Evolutionary conservation across 129 eudicot genomes (phyloP), one percentile per base, ranked within the genome.

Genomic region (Centella asiatica): DNA sequence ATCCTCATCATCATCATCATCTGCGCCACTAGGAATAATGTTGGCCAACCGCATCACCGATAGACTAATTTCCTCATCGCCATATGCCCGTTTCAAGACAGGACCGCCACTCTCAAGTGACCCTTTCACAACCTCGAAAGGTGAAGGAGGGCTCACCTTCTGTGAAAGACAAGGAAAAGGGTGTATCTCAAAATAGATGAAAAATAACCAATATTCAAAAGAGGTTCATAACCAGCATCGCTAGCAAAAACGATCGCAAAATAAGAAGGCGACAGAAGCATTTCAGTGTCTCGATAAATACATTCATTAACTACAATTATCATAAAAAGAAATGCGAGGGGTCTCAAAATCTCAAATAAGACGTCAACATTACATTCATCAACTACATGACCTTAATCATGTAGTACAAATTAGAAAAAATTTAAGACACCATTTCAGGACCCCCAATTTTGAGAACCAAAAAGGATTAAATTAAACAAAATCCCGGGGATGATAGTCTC

Each of bases 111-210:
- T 68, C 15, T 81, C 81, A 20, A 90, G 78, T 33, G 95, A 82
- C 66, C 97, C 97, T 77, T 90, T 86, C 61, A 81, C 77, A 26
- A 86, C 88, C 12, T 73, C 68, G 71, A 83, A 90, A 2, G 84
- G 83, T 32, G 80, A 32, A 39, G 97, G 97, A 37, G 95, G 94
- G 45, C 75, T 79, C 74, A 90, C 81, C 49, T 86, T 90, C 97
- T 90, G 87, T 60, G 20, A 40, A 17, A 57, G 2, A 44, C 27
- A 33, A 26, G 1, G 14, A 14, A 55, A 46, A 19, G n/a, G n/a
- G 8, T 4, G n/a, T 3, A 15, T n/a, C 51, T 46, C 24, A 46
- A 19, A 46, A 46, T 2, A 19, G 51, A 46, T 17, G 1, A 55
- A 2, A 28, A 3, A 55, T 24, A 4, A 24, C 2, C 18, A 12